Evolutionary conservation across 352 stramenopile genomes (phyloP).

Genomic region (Pythium phragmiticola): DNA sequence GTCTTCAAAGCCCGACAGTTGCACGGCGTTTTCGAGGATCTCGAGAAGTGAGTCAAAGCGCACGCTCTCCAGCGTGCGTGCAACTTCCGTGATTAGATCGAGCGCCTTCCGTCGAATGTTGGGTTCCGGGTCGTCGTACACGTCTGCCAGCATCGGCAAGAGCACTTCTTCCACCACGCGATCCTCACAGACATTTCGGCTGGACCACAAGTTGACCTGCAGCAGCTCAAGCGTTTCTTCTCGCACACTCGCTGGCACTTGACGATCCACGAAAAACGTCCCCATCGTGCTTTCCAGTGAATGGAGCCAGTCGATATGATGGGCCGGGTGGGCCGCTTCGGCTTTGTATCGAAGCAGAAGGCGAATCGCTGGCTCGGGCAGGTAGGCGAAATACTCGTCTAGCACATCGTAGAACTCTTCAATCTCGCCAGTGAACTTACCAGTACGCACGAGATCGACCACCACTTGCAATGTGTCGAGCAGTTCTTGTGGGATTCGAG

Average conservation of each 20-base stretch:
- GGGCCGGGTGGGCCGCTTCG: slow-evolving; percentile 63
- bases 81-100: slow-evolving; percentile 66
- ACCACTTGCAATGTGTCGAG: slow-evolving; percentile 75
- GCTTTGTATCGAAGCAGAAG: slow-evolving; percentile 63
- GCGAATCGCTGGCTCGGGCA: slow-evolving; percentile 54
- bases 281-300: slow-evolving; percentile 52
- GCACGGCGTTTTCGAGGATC: slow-evolving; percentile 69
- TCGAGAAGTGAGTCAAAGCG: slow-evolving; percentile 83
- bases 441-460: slow-evolving; percentile 63
- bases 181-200: slow-evolving; percentile 81
- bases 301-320: slow-evolving; percentile 64
- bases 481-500: slow-evolving; percentile 71
- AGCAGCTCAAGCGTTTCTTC: slow-evolving; percentile 72
- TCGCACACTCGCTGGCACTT: slow-evolving; percentile 46
- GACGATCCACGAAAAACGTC: slow-evolving; percentile 61
- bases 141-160: slow-evolving; percentile 55
- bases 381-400: slow-evolving; percentile 65
- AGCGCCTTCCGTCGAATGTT: slow-evolving; percentile 58
- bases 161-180: slow-evolving; percentile 85
- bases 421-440: slow-evolving; percentile 63
- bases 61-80: slow-evolving; percentile 70
- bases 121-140: slow-evolving; percentile 70
- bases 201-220: slow-evolving; percentile 67
- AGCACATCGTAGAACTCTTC: slow-evolving; percentile 76
- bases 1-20: slow-evolving; percentile 63